Percentiles rank a stretch among this genome's conserved stretches.
These are phyloP conservation scores for Komagataella kurtzmanii DNA, from an alignment of 805 yeast species.

Conservation along the genomic window DNA sequence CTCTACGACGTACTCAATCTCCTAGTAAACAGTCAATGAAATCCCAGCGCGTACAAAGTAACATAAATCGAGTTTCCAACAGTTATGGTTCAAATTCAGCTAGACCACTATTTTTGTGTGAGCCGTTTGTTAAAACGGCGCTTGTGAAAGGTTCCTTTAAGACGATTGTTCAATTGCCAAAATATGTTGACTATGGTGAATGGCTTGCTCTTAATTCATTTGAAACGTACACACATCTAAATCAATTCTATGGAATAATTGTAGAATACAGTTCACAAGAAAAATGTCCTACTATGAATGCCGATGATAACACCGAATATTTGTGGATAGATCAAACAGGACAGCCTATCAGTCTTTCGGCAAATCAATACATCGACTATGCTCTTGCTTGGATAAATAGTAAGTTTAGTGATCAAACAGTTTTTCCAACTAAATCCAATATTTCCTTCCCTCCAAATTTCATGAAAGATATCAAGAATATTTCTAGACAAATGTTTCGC, in stretches of 20 bases:
- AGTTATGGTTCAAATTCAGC: conserved; percentile 6
- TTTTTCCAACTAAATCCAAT: conserved; percentile 87
- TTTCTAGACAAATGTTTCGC: conserved; percentile 84
- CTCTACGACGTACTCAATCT: conserved; percentile 31
- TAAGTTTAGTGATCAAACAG: conserved; percentile 77
- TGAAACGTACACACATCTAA: conserved; percentile 75
- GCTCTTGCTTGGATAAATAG: conserved; percentile 83
- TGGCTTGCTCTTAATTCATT: conserved; percentile 93
- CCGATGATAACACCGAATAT: conserved; percentile 86
- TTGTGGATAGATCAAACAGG: conserved; percentile 67
- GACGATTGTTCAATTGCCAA: conserved; percentile 90
- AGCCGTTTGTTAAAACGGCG: conserved; percentile 89
- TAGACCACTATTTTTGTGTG: conserved; percentile 66
- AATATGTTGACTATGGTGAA: conserved; percentile 86
- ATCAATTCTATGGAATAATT: conserved; percentile 82
- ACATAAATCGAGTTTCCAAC: conserved; percentile 1
- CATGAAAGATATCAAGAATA: conserved; percentile 70
- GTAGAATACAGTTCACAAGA: conserved; percentile 87
- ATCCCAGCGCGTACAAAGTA: conserved; percentile 9
- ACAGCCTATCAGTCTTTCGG: conserved; percentile 78
- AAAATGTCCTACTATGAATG: conserved; percentile 86
- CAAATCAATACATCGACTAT: conserved; percentile 83
- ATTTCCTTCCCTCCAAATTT: conserved; percentile 84
- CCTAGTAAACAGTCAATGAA: conserved; percentile 31
- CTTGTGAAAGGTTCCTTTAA: conserved; percentile 93